A percentile compares a stretch with the other conserved stretches of the same genome.
These are phyloP conservation scores for Typha latifolia DNA, from an alignment of 176 grass and related monocot genomes.

Conservation along the genomic window DNA sequence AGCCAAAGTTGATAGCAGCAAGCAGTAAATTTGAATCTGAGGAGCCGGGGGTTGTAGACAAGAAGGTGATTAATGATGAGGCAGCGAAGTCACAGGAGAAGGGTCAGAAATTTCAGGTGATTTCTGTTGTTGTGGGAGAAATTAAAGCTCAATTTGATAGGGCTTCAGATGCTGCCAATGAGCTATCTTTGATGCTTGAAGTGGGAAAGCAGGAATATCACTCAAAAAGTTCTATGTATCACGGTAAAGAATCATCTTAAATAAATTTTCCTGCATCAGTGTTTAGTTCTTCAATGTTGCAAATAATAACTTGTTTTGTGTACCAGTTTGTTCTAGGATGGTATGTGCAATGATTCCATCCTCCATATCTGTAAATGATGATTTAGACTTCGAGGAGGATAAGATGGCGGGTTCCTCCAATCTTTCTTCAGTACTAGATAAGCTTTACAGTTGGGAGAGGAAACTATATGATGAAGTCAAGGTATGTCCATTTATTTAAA, in stretches of 20 bases:
- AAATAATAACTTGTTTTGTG: slow-evolving; percentile 13
- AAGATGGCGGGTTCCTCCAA: slow-evolving; percentile 22
- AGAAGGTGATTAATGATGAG: slow-evolving; percentile 27
- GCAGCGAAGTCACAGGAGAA: not conserved
- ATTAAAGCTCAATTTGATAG: slow-evolving; percentile 57
- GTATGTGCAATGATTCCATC: slow-evolving; percentile 34
- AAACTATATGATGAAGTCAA: slow-evolving; percentile 88
- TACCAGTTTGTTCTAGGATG: slow-evolving; percentile 60
- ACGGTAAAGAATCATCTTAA: slow-evolving; percentile 34
- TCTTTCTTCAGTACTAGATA: slow-evolving; percentile 58
- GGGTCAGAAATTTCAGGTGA: not conserved
- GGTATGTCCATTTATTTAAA: slow-evolving; percentile 23
- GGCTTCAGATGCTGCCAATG: slow-evolving; percentile 37
- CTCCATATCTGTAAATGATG: slow-evolving; percentile 24
- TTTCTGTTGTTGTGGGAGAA: slow-evolving; percentile 27
- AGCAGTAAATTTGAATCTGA: not conserved
- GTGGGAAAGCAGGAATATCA: slow-evolving; percentile 56
- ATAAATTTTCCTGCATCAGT: no score
- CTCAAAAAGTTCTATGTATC: slow-evolving; percentile 12
- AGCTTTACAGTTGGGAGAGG: slow-evolving; percentile 90
- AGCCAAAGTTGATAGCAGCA: slow-evolving; percentile 7
- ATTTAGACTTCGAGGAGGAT: slow-evolving; percentile 34
- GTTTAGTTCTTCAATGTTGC: not conserved
- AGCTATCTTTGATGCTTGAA: slow-evolving; percentile 57
- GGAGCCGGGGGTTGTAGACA: slow-evolving; percentile 28